Percentiles rank a stretch among this genome's conserved stretches.
Conservation (phyloP, 805 yeast species). For the Henningerozyma blattae region DNA sequence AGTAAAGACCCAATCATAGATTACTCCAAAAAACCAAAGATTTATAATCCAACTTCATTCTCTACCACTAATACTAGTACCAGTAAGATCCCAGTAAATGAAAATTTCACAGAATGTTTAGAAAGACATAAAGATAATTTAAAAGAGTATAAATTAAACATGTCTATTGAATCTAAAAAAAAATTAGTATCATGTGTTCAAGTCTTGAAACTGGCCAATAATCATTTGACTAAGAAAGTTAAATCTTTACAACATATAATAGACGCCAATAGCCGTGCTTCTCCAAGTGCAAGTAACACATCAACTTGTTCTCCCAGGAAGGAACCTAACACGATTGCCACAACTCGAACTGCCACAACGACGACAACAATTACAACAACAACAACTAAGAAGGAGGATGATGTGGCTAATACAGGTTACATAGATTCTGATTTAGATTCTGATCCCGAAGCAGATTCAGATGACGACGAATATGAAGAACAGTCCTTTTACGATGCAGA, state of each 20-base stretch:
- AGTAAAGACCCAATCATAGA: not conserved
- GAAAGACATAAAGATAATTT: constrained; percentile 26
- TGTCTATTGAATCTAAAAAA: constrained; percentile 62
- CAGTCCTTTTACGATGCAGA: constrained; percentile 26
- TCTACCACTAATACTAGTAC: too few species aligned
- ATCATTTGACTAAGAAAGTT: constrained; percentile 58
- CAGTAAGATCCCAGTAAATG: constrained; percentile 20
- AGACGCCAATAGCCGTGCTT: too few species aligned
- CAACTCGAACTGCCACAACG: constrained; percentile 2
- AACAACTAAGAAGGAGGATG: not conserved
- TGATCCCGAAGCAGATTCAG: constrained; percentile 4
- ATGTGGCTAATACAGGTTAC: too few species aligned
- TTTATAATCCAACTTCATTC: too few species aligned
- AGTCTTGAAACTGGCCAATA: constrained; percentile 68
- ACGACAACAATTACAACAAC: constrained; percentile 3
- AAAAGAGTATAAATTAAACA: constrained; percentile 25
- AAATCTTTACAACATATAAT: constrained; percentile 44
- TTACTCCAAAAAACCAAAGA: too few species aligned
- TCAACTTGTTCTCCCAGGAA: too few species aligned
- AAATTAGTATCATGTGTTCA: constrained; percentile 71
- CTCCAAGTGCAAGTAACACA: too few species aligned
- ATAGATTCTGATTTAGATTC: not conserved
- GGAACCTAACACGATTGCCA: too few species aligned
- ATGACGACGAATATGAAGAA: constrained; percentile 16
- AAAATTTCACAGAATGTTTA: constrained; percentile 27